A percentile compares a stretch with the other conserved stretches of the same genome.
phyloP scores from a whole-genome alignment of 495 filamentous ascomycete genomes.

The Talaromyces adpressus region DNA sequence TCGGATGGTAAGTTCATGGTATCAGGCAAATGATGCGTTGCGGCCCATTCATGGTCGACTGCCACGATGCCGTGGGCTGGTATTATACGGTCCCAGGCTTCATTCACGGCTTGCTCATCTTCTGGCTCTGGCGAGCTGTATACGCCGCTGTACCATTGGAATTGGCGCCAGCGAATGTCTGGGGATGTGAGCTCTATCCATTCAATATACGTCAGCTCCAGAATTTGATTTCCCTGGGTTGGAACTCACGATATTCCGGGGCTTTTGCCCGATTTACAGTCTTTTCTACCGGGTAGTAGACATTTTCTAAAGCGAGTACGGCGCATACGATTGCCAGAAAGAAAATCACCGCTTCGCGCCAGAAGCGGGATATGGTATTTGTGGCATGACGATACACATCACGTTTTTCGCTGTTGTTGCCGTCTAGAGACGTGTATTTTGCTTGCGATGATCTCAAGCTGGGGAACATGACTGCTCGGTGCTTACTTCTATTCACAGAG shows the following conservation, averaged over 20 bases:
- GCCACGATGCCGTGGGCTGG: slow-evolving; percentile 17
- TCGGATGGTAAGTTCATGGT: slow-evolving; percentile 13
- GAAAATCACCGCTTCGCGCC: neutral
- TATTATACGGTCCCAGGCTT: slow-evolving; percentile 13
- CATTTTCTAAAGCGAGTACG: neutral
- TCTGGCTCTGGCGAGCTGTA: slow-evolving; percentile 10
- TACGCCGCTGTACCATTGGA: slow-evolving; percentile 5
- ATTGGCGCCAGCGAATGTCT: slow-evolving; percentile 7
- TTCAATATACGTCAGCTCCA: too few relatives aligned
- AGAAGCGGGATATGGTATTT: neutral
- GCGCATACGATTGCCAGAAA: neutral
- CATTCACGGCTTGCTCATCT: slow-evolving; percentile 7
- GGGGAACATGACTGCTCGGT: neutral
- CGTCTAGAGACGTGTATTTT: neutral
- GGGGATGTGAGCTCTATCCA: slow-evolving; percentile 2
- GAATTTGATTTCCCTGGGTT: too few relatives aligned
- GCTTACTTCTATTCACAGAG: too few relatives aligned
- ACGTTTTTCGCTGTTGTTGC: neutral
- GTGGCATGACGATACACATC: neutral
- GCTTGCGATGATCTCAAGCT: neutral
- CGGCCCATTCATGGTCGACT: slow-evolving; percentile 14
- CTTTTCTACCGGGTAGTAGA: neutral
- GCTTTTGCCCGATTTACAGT: neutral
- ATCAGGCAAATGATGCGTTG: slow-evolving; percentile 2
- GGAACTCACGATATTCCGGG: slow-evolving; percentile 1